Base-by-base conservation (phyloP, 2,329 filamentous ascomycete genomes). In the Fusarium sp. region DNA sequence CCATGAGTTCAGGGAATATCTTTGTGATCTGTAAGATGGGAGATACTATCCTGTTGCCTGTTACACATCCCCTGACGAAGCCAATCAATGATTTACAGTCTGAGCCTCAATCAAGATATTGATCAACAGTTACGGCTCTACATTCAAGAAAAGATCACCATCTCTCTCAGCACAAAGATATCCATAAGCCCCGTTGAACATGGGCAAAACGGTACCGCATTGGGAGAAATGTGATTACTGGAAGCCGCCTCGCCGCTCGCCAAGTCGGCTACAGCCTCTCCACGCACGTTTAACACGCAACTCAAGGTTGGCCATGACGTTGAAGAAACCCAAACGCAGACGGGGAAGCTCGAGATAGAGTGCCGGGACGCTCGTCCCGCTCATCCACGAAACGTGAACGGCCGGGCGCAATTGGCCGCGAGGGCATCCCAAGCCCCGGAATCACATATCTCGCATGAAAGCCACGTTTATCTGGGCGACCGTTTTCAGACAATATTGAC, bases 401-500 rank as follows among this genome's bases (percentile, higher is more conserved):
- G 50, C 29, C 13, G 18, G 31, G 18, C 31, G 13, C 6, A 11
- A 54, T 54, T 54, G 50, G 50, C 50, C 13, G 31, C 9, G 13
- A 25, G 13, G 49, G 18, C 18, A 23, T n/a, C 18, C 18, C 49
- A 34, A 54, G 29, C 31, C 18, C 20, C 29, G 16, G 44, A 34
- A 40, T 54, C 50, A 54, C 50, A 54, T 54, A 54, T 54, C 31
- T 54, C 18, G 25, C 31, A 20, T n/a, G 50, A 33, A 20, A 54
- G 50, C 50, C 50, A 54, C 50, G 50, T 23, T 23, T 36, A 34
- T 54, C 50, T 54, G 31, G 50, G 18, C 29, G 31, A 34, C 50
- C 18, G 50, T 34, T 34, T 54, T 34, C 31, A 54, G 50, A 54
- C 29, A 54, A 23, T 54, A 54, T 54, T 36, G 50, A 54, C 50